Conservation (phyloP, 345 rosid species). For the Atalantia buxifolia region DNA sequence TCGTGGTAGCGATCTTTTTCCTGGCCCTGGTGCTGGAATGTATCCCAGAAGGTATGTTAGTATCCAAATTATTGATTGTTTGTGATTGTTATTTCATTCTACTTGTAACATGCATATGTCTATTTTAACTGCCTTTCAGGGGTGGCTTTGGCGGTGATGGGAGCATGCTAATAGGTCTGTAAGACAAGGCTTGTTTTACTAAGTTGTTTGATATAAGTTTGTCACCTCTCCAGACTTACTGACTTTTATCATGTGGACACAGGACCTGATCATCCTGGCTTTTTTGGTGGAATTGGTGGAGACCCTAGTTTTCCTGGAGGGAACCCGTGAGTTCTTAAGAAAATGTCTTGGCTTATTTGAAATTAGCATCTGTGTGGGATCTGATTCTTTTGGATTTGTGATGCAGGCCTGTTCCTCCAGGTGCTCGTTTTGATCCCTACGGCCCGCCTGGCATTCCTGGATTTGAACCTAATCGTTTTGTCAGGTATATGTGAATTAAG, state of each 20-base stretch:
- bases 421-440: constrained; percentile 90
- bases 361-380: neutral
- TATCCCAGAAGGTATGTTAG: constrained; percentile 57
- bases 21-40: constrained; percentile 79
- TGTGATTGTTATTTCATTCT: neutral
- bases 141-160: constrained; percentile 54
- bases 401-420: constrained; percentile 81
- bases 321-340: constrained; percentile 46
- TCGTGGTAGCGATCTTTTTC: constrained; percentile 51
- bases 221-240: neutral
- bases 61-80: neutral
- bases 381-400: neutral
- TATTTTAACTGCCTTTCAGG: constrained; percentile 38
- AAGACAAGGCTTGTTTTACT: neutral
- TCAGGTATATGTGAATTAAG: constrained; percentile 42
- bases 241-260: constrained; percentile 25
- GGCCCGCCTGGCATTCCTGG: constrained; percentile 90
- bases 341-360: constrained; percentile 6
- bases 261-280: constrained; percentile 80
- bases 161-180: constrained; percentile 78
- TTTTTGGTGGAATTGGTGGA: constrained; percentile 44
- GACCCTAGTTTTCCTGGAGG: constrained; percentile 43
- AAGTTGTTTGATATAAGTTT: neutral
- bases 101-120: neutral
- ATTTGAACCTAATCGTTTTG: constrained; percentile 70